Conservation (phyloP, 306 rosid genomes). For the Neltuma alba region DNA sequence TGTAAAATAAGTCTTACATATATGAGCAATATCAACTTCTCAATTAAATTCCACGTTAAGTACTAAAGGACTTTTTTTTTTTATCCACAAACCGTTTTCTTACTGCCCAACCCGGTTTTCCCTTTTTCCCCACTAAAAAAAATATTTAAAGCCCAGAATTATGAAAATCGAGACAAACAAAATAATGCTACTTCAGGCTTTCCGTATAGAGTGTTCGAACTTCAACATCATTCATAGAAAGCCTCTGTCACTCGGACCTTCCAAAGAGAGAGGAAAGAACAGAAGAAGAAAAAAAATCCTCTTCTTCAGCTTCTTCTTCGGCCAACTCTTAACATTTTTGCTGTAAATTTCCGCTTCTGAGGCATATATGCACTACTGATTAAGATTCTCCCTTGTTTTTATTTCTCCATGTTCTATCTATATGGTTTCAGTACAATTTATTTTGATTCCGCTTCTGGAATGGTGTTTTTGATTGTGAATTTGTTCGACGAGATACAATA, state of each 20-base stretch:
- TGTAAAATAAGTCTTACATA: too few relatives aligned
- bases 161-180: not conserved
- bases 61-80: too few relatives aligned
- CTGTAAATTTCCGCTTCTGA: constrained; percentile 18
- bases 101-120: not conserved
- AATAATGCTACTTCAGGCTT: constrained; percentile 29
- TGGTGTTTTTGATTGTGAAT: not conserved
- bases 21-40: too few relatives aligned
- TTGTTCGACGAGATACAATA: not conserved
- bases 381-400: not conserved
- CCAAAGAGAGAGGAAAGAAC: not conserved
- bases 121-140: not conserved
- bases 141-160: not conserved
- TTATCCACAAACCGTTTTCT: too few relatives aligned
- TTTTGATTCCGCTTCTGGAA: not conserved
- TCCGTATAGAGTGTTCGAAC: constrained; percentile 38
- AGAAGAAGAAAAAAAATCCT: not conserved
- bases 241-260: not conserved
- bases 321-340: not conserved
- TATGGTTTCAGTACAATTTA: not conserved
- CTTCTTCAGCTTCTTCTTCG: not conserved
- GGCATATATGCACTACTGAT: not conserved
- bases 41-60: too few relatives aligned
- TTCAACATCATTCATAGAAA: not conserved
- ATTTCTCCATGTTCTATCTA: not conserved